Evolutionary conservation across 805 yeast genomes (phyloP), one percentile per base, ranked within the genome.

Genomic region (Kuraishia ogatae): DNA sequence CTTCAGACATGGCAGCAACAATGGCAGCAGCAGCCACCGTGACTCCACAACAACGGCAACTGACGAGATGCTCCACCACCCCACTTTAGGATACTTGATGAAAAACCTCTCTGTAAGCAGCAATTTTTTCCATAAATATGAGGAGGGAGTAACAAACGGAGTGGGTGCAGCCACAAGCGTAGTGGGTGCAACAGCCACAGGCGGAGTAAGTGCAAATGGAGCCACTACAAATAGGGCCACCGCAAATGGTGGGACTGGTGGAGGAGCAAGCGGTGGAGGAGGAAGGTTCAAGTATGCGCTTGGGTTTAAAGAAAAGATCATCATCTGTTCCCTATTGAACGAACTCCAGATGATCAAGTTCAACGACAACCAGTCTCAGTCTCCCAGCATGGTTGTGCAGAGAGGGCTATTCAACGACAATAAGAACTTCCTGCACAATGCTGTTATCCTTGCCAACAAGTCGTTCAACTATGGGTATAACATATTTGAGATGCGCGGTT

Each of bases 361-460:
- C 53, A 64, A 66, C 48, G 68, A 65, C n/a, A 49, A 62, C 65
- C n/a, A 65, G 61, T 50, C 53, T 28, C 24, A 24, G 35, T 28
- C 24, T 17, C 49, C 50, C 39, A 59, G 56, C 46, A 56, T 59
- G 21, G 56, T 62, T 7, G 39, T 58, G 5, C 65, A 64, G 53
- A 64, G 63, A 47, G 67, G 68, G 4, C 55, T 66, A 2, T 65
- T 65, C 52, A 61, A 65, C 24, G 68, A 74, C 39, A 69, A 72
- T 58, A 72, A 72, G 52, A 72, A 75, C 57, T 69, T 71, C 26
- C 63, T 81, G 10, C 85, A 82, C 58, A 80, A 80, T 61, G 72
- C 83, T 0, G 76, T 81, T 20, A 80, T 81, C 17, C 69, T 80
- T 60, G 73, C 79, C 8, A 80, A 80, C 59, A 79, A 77, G 60